phyloP scores from a whole-genome alignment of 306 rosid genomes.

The Argentina anserina region DNA sequence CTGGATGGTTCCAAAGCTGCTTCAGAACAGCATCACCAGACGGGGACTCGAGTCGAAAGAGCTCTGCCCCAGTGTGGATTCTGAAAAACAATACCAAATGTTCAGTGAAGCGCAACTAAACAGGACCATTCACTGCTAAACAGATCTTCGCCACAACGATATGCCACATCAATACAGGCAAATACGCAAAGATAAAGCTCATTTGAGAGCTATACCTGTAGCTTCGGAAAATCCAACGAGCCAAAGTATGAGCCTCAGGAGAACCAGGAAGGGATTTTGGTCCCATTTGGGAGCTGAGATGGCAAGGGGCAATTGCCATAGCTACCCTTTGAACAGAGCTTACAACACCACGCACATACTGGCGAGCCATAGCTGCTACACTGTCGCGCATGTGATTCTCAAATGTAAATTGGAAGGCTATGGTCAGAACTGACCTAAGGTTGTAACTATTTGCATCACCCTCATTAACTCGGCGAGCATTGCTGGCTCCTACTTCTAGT shows the following conservation, averaged over 20 bases:
- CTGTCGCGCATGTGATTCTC: conserved; percentile 82
- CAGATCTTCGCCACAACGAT: neutral
- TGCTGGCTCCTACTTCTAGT: conserved; percentile 74
- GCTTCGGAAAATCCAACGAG: conserved; percentile 79
- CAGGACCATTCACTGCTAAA: neutral
- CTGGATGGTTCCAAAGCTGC: conserved; percentile 89
- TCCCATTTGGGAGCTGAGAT: conserved; percentile 53
- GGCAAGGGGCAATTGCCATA: conserved; percentile 94
- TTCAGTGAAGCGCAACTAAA: neutral
- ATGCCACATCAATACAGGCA: neutral
- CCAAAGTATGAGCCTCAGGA: conserved; percentile 90
- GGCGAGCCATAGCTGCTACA: conserved; percentile 99
- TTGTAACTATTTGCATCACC: conserved; percentile 54
- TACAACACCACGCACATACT: conserved; percentile 86
- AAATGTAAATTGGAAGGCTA: conserved; percentile 88
- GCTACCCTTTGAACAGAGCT: conserved; percentile 97
- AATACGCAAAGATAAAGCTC: neutral
- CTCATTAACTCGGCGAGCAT: conserved; percentile 53
- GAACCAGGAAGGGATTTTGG: conserved; percentile 79
- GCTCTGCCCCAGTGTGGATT: conserved; percentile 71
- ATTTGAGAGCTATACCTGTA: conserved; percentile 47
- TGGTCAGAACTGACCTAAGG: conserved; percentile 83
- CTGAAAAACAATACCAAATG: conserved; percentile 31
- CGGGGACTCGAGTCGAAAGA: conserved; percentile 47
- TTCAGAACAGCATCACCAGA: conserved; percentile 77